Evolutionary conservation across 768 basidiomycete genomes (phyloP), one percentile per base, ranked within the genome.

Genomic region (Trametes meyenii): DNA sequence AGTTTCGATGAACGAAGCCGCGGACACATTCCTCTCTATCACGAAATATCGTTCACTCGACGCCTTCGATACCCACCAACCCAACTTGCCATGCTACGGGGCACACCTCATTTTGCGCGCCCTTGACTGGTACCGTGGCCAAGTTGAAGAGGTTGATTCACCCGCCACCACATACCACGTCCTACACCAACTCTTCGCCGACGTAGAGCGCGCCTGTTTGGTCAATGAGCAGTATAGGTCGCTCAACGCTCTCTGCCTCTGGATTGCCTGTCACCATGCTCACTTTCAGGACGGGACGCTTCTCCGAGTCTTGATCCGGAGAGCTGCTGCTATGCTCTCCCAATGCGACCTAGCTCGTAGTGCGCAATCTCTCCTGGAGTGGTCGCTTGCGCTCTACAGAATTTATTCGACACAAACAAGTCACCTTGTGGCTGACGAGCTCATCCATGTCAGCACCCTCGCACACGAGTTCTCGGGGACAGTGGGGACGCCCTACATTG

Each of bases 191-290:
- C 78, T 96, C 14, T 85, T 96, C 63, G 80, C 86, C 5, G 79
- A 81, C 42, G 75, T 94, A 10, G 83, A 90, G 60, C 72, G 75
- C 11, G 84, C 85, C 0, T 87, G 87, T 19, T 79, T 97, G 40
- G 82, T 96, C 62, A 91, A 92, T 71, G 93, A 96, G 70, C 92
- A 96, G 70, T 73, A 86, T 42, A 85, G 96, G 13, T 75, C 88
- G 29, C 69, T 95, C 42, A 88, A 92, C 57, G 83, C 85, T 1
- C 75, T 96, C 46, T 85, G 84, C 26, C 73, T 98, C 29, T 88
- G 92, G 81, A 79, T 94, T 46, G 80, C 94, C 3, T 79, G 83
- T 42, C 82, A 85, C 59, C 72, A 78, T 46, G 70, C 79, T 26
- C 79, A 83, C 46, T 87, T 92, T 69, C 72, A 76, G 17, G 81